phyloP scores from a whole-genome alignment of 2,329 filamentous ascomycete genomes.

The Phaeosphaeria sp. region DNA sequence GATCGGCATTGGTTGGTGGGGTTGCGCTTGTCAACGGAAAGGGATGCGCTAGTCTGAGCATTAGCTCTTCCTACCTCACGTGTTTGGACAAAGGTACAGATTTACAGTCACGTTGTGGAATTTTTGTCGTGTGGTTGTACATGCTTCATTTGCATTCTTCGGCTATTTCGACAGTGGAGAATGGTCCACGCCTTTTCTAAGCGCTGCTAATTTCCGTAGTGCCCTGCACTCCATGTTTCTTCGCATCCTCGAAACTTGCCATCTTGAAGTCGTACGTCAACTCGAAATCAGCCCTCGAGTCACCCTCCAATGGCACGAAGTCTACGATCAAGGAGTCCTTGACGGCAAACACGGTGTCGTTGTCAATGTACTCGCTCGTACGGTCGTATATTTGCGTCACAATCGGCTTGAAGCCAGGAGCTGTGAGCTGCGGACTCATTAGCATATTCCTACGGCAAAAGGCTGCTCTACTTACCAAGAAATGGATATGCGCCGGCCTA shows the following conservation, averaged over 20 bases:
- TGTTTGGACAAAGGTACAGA: neutral
- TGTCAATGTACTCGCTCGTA: constrained; percentile 66
- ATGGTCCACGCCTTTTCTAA: neutral
- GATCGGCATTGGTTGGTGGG: constrained; percentile 8
- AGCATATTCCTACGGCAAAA: constrained; percentile 1
- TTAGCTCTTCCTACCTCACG: neutral
- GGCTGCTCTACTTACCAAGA: constrained; percentile 54
- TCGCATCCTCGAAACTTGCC: constrained; percentile 45
- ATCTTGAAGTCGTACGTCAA: constrained; percentile 60
- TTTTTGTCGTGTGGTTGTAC: neutral
- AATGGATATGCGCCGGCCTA: constrained; percentile 69
- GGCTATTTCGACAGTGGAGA: neutral
- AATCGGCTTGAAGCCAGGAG: constrained; percentile 69
- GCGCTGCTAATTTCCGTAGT: constrained; percentile 34
- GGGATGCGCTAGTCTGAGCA: neutral
- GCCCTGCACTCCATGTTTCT: constrained; percentile 33
- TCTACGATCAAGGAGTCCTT: constrained; percentile 66
- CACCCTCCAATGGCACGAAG: constrained; percentile 59
- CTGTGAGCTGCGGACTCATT: constrained; percentile 52
- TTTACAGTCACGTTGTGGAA: neutral
- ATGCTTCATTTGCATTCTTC: neutral
- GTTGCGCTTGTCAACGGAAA: constrained; percentile 1
- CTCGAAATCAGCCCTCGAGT: constrained; percentile 61
- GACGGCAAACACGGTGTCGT: constrained; percentile 66
- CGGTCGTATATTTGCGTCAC: constrained; percentile 81